These are phyloP conservation scores for Metarhizium rileyi DNA, from an alignment of 2,329 filamentous ascomycete genomes.

Conservation along the genomic window DNA sequence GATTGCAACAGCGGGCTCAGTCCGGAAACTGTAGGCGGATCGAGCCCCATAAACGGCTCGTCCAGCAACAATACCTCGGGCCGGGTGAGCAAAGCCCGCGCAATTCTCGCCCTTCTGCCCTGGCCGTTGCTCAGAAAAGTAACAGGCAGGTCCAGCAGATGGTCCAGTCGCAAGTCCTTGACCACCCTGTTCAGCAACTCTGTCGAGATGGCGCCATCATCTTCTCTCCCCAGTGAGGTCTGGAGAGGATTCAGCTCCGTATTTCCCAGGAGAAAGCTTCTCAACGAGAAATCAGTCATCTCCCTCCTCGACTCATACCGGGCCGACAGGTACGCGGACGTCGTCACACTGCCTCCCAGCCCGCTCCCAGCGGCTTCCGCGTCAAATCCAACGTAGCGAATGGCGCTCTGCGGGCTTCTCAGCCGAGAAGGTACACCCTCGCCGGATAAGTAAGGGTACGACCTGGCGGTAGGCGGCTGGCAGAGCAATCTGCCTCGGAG, in stretches of 20 bases:
- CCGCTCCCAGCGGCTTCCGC: constrained; percentile 50
- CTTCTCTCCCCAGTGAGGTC: constrained; percentile 26
- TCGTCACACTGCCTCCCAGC: constrained; percentile 43
- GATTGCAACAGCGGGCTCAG: constrained; percentile 62
- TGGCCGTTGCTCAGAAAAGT: constrained; percentile 91
- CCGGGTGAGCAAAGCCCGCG: constrained; percentile 66
- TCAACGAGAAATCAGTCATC: constrained; percentile 75
- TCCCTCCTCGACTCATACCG: constrained; percentile 84
- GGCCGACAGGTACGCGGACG: constrained; percentile 78
- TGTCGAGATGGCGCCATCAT: constrained; percentile 37
- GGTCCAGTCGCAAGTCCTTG: constrained; percentile 55
- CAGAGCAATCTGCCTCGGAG: constrained; percentile 67
- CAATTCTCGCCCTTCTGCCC: constrained; percentile 77
- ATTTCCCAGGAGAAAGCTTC: constrained; percentile 72
- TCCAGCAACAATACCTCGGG: constrained; percentile 82
- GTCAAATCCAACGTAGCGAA: constrained; percentile 88
- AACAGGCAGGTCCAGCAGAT: constrained; percentile 70
- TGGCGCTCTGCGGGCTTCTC: constrained; percentile 53
- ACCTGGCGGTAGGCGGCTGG: constrained; percentile 63
- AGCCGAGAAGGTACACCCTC: constrained; percentile 46
- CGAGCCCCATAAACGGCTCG: constrained; percentile 93
- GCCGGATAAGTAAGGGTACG: constrained; percentile 67
- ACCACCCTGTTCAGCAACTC: constrained; percentile 53
- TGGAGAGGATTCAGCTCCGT: constrained; percentile 68
- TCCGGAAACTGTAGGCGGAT: constrained; percentile 67